These are phyloP conservation scores for Capronia epimyces DNA, from an alignment of 2,329 filamentous ascomycete genomes.

Conservation along the genomic window DNA sequence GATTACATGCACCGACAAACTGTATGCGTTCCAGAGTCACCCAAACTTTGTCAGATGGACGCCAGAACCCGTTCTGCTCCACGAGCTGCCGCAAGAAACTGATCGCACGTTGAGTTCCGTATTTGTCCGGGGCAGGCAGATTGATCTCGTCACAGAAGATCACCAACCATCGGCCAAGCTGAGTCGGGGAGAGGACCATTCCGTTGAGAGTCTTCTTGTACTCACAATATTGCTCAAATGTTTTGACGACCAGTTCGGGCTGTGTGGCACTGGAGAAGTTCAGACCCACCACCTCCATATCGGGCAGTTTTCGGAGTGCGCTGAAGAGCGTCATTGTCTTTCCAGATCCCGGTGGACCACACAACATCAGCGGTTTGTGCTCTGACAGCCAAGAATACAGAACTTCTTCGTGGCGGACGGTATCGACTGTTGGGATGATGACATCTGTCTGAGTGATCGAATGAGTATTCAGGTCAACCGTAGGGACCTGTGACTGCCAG, in stretches of 20 bases:
- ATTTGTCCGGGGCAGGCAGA: conserved; percentile 92
- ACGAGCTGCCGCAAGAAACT: conserved; percentile 96
- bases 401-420: conserved; percentile 96
- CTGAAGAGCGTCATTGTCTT: conserved; percentile 99
- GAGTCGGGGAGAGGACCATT: conserved; percentile 88
- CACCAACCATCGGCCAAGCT: conserved; percentile 96
- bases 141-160: conserved; percentile 99
- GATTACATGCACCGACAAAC: conserved; percentile 98
- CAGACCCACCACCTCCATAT: conserved; percentile 98
- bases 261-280: conserved; percentile 99
- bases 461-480: conserved; percentile 95
- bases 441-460: conserved; percentile 97
- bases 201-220: conserved; percentile 98
- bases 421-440: conserved; percentile 95
- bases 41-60: conserved; percentile 95
- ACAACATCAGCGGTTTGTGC: conserved; percentile 93
- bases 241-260: conserved; percentile 95
- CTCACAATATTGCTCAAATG: conserved; percentile 98
- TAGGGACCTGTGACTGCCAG: conserved; percentile 93
- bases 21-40: conserved; percentile 96
- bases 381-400: conserved; percentile 98
- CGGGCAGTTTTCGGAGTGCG: conserved; percentile 88
- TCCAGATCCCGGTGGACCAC: conserved; percentile 94
- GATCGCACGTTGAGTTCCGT: conserved; percentile 94
- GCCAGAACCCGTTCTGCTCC: conserved; percentile 98